Percentiles rank a stretch among this genome's conserved stretches.
These are phyloP conservation scores for Helminthosporium solani DNA, from an alignment of 2,329 filamentous ascomycete species.

Conservation along the genomic window DNA sequence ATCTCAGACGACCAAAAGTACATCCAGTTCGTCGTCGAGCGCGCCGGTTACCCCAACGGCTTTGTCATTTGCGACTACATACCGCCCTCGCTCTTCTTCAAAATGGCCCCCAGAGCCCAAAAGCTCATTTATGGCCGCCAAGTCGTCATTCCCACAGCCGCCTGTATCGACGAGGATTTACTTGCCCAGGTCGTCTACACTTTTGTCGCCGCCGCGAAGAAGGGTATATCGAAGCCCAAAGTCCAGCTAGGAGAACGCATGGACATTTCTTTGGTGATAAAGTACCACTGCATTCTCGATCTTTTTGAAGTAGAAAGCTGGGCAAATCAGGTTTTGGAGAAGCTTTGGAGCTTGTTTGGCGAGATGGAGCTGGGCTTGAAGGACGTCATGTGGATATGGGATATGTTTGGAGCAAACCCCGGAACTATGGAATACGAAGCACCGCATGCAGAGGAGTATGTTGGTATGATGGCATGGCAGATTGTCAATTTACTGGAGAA, in stretches of 20 bases:
- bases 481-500: conserved; percentile 8
- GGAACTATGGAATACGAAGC: background rate
- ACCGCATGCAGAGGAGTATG: conserved; percentile 7
- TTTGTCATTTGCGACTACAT: conserved; percentile 6
- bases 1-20: background rate
- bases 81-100: conserved; percentile 3
- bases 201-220: conserved; percentile 3
- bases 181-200: conserved; percentile 2
- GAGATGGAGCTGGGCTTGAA: background rate
- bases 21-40: conserved; percentile 7
- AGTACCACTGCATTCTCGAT: conserved; percentile 8
- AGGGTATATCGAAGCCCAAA: background rate
- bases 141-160: background rate
- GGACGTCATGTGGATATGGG: conserved; percentile 13
- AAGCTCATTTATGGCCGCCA: conserved; percentile 1
- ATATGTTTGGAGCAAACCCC: conserved; percentile 2
- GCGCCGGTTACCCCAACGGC: conserved; percentile 4
- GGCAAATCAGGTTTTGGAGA: background rate
- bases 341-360: conserved; percentile 4
- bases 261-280: conserved; percentile 3
- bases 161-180: conserved; percentile 5
- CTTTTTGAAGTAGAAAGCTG: conserved; percentile 4
- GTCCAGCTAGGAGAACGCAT: background rate
- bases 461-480: conserved; percentile 14
- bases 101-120: background rate